phyloP scores from a whole-genome alignment of 176 grass and related monocot genomes.

The Musa itinerans region DNA sequence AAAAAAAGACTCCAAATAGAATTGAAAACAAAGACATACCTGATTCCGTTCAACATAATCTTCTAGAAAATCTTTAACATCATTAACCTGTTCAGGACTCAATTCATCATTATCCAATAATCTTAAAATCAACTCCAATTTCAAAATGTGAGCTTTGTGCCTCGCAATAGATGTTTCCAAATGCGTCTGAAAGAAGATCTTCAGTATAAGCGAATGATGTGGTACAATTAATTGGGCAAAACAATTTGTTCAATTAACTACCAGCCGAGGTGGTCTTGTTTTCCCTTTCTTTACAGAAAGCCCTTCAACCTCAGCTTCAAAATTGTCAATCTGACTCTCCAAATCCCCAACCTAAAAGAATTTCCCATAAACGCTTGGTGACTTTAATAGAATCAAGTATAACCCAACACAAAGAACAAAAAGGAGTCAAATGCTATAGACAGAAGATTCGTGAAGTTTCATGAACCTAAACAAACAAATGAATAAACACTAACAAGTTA shows the following conservation, averaged over 20 bases:
- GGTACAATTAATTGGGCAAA: background rate
- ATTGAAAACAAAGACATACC: constrained; percentile 24
- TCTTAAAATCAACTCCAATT: constrained; percentile 93
- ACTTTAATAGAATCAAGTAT: background rate
- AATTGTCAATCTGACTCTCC: constrained; percentile 88
- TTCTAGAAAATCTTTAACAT: constrained; percentile 94
- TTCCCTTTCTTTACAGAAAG: constrained; percentile 98
- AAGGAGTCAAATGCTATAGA: constrained; percentile 1
- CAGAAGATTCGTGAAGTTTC: background rate
- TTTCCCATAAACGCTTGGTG: constrained; percentile 4
- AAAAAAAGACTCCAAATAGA: constrained; percentile 2
- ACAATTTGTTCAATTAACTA: constrained; percentile 30
- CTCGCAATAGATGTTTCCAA: constrained; percentile 85
- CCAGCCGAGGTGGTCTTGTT: constrained; percentile 76
- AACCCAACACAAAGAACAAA: constrained; percentile 13
- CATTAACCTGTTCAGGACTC: constrained; percentile 97
- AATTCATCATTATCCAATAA: constrained; percentile 96
- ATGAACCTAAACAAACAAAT: background rate
- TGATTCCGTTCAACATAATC: constrained; percentile 99
- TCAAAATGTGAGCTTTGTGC: constrained; percentile 97
- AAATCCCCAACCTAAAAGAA: constrained; percentile 84
- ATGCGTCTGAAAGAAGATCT: constrained; percentile 60
- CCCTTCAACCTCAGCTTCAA: constrained; percentile 97
- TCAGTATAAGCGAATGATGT: constrained; percentile 10
- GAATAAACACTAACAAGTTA: background rate